Base-by-base conservation (phyloP, 352 stramenopile genomes). In the Thalassiosira sp. region DNA sequence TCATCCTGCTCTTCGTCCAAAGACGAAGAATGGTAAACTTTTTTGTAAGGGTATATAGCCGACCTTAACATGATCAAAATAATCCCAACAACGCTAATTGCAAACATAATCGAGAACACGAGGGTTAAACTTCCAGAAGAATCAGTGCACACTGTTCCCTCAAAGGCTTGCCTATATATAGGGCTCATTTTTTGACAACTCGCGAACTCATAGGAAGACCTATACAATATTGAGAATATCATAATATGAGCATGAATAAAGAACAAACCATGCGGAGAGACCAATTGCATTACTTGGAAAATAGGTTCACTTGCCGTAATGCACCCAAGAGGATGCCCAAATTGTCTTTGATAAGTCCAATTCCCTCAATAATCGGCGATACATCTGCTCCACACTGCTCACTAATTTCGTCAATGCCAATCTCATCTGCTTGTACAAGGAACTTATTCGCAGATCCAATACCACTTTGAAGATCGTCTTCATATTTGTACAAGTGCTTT, bases 1-100 rank as follows among this genome's bases (percentile, higher is more conserved):
- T 76, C 65, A 27, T 76, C 33, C 40, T 76, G 52, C 7, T 76
- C 73, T 2, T 76, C 57, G 16, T 60, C 48, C 6, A 63, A 45
- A 27, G 25, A 48, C 10, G 54, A 63, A 8, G 13, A 40, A 11
- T 20, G 40, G 53, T 57, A 65, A 0, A 76, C 49, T 25, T 37
- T 52, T 48, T 73, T 81, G 59, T 31, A 76, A 43, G 73, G 73
- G 65, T 76, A 76, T 65, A 81, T 68, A 16, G 64, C 65, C 11
- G 65, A 53, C 37, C 73, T 40, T 13, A 76, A 25, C 45, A 72
- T 72, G 20, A 81, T 72, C 45, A 81, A 53, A n/a, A 81, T 5
- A 57, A 81, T 76, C 16, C 73, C 73, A 35, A 62, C 22, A 3
- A 76, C 15, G 18, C 57, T 53, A 11, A 76, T 63, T 35, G 48